These are phyloP conservation scores for Melastoma candidum DNA, from an alignment of 441 rosid genomes.

Conservation along the genomic window DNA sequence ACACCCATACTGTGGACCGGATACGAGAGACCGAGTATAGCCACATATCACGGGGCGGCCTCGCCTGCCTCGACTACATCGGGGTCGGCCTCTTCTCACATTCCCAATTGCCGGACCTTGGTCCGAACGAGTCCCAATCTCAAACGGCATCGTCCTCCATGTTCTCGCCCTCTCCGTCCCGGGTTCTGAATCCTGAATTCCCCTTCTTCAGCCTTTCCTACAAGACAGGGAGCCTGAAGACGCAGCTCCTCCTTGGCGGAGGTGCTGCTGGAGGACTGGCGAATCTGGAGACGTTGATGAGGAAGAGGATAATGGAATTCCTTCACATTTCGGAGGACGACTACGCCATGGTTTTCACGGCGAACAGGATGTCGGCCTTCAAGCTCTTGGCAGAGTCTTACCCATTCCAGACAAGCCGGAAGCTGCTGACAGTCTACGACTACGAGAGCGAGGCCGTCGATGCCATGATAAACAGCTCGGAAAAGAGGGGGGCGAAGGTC, in stretches of 20 bases:
- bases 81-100: conserved; percentile 81
- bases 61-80: conserved; percentile 82
- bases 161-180: conserved; percentile 17
- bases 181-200: conserved; percentile 22
- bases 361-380: conserved; percentile 81
- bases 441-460: conserved; percentile 78
- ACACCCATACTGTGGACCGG: conserved; percentile 44
- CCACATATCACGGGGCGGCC: conserved; percentile 50
- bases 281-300: conserved; percentile 53
- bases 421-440: conserved; percentile 79
- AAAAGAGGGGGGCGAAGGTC: conserved; percentile 61
- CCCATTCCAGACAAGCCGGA: conserved; percentile 50
- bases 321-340: conserved; percentile 64
- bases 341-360: conserved; percentile 81
- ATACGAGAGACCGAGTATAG: conserved; percentile 56
- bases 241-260: conserved; percentile 71
- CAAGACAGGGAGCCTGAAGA: conserved; percentile 67
- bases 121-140: conserved; percentile 17
- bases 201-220: conserved; percentile 72
- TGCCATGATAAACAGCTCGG: conserved; percentile 47
- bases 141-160: conserved; percentile 27
- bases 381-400: conserved; percentile 78
- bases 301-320: conserved; percentile 65
- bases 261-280: conserved; percentile 27
- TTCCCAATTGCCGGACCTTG: conserved; percentile 50